Evolutionary conservation across 495 filamentous ascomycete genomes (phyloP), one percentile per base, ranked within the genome.

Genomic region (Podospora conica): DNA sequence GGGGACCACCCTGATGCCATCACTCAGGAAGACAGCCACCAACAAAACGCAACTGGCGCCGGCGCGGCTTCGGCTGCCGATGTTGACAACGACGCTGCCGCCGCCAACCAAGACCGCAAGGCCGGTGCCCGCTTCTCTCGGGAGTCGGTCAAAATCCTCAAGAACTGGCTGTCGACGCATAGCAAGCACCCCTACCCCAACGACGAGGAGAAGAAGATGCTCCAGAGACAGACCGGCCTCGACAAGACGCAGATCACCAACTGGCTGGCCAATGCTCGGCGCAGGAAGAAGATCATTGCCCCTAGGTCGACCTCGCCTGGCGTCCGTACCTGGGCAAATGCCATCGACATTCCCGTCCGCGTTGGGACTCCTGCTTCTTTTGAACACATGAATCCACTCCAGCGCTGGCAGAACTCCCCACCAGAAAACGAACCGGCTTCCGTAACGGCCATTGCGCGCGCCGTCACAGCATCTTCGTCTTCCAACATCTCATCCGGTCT

Each of bases 401-500:
- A 96, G 77, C 82, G 91, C 82, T 96, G 91, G 91, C 86, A 90
- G 76, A 81, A 89, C 77, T 93, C 90, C 63, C 91, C 91, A 9
- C 91, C 91, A 21, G 91, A 95, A 79, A 84, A 94, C 81, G 91
- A 95, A 87, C 87, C 91, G 55, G 91, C 91, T 68, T 84, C 89
- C 12, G 86, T 91, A 27, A 86, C 85, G 25, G 91, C 87, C 78
- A 95, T 96, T 82, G 86, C 86, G 24, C 85, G 87, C 67, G 91
- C 91, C 69, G 81, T 94, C 62, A 87, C 86, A 24, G 85, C 83
- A 55, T 85, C 82, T 10, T 60, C 67, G 2, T 76, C 84, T 24
- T 82, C 86, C 40, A 64, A 64, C 31, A 76, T 81, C 6, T 79
- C 80, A 21, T 83, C 83, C 5, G 81, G 80, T 59, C 79, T 83